Percentiles rank a stretch among this genome's conserved stretches.
phyloP scores from a whole-genome alignment of 2,329 filamentous ascomycete genomes.

The Pseudogymnoascus sp. region DNA sequence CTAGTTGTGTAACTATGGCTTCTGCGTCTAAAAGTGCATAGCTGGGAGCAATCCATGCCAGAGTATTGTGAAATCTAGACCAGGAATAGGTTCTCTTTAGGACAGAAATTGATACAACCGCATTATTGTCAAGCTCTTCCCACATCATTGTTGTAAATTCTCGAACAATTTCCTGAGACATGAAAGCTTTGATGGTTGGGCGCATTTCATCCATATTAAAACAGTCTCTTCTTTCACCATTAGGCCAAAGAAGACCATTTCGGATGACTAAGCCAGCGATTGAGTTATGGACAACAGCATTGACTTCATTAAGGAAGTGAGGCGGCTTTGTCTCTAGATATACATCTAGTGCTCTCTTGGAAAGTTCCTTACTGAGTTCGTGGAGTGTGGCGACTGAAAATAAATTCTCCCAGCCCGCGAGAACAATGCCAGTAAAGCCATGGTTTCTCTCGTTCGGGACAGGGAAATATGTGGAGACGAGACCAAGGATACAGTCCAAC shows the following conservation, averaged over 20 bases:
- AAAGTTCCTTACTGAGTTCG: conserved; percentile 29
- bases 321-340: conserved; percentile 39
- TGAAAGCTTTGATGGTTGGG: conserved; percentile 39
- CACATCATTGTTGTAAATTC: conserved; percentile 39
- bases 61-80: conserved; percentile 41
- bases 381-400: conserved; percentile 24
- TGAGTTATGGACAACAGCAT: conserved; percentile 30
- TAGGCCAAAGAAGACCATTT: conserved; percentile 37
- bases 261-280: conserved; percentile 37
- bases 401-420: conserved; percentile 36
- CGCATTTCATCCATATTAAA: conserved; percentile 39
- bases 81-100: conserved; percentile 39
- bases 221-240: conserved; percentile 39
- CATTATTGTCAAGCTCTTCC: conserved; percentile 39
- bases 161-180: conserved; percentile 39
- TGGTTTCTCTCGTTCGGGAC: conserved; percentile 30
- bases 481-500: conserved; percentile 29
- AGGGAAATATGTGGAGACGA: conserved; percentile 24
- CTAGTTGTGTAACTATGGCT: conserved; percentile 28
- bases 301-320: conserved; percentile 34
- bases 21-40: conserved; percentile 34
- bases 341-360: conserved; percentile 31
- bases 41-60: conserved; percentile 38
- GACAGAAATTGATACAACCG: conserved; percentile 36
- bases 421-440: conserved; percentile 36